These are phyloP conservation scores for Syzygium syzygioides DNA, from an alignment of 441 rosid species.

Conservation along the genomic window DNA sequence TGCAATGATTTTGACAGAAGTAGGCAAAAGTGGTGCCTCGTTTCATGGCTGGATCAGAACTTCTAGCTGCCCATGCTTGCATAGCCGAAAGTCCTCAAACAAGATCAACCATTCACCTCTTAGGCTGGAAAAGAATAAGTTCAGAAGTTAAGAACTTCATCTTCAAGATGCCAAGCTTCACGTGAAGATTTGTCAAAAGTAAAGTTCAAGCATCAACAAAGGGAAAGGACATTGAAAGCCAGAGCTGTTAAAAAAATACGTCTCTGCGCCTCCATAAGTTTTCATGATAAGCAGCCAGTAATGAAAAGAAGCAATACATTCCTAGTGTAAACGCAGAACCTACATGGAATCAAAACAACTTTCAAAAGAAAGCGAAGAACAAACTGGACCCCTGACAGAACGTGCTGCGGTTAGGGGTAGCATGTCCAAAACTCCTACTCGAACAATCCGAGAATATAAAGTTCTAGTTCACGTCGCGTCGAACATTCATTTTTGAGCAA, in stretches of 20 bases:
- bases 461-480: not conserved
- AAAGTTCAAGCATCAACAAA: not conserved
- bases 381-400: no score
- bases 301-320: not conserved
- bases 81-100: not conserved
- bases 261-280: no score
- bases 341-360: not conserved
- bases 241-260: rapidly evolving
- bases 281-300: not conserved
- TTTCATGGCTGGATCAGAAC: conserved; percentile 17
- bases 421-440: not conserved
- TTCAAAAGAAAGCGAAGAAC: not conserved
- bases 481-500: not conserved
- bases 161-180: not conserved
- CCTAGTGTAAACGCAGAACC: not conserved
- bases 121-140: conserved; percentile 2
- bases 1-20: not conserved
- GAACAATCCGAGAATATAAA: not conserved
- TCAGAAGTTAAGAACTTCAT: not conserved
- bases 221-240: not conserved
- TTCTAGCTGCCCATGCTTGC: conserved; percentile 24
- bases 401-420: no score
- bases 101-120: conserved; percentile 5
- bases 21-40: conserved; percentile 1
- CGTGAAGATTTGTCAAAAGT: not conserved